Evolutionary conservation across 805 yeast species (phyloP), one percentile per base, ranked within the genome.

Genomic region (Pichia exigua): DNA sequence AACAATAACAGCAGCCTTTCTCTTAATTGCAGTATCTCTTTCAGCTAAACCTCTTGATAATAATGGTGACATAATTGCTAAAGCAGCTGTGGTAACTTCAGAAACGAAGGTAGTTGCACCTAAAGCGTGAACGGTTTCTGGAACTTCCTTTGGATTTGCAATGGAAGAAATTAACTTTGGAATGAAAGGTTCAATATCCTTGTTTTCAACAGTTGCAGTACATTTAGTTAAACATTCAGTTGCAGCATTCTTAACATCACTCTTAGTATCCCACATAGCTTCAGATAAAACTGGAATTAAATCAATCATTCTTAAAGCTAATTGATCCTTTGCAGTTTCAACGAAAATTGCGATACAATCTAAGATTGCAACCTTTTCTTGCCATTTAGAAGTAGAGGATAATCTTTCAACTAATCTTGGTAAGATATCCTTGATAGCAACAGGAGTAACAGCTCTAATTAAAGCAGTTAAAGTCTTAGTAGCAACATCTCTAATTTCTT

Each of bases 201-300:
- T 94, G 94, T 94, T 94, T 74, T 92, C 95, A 64, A 94, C 92
- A 69, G 98, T 90, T 75, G 91, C 94, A 66, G 99, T 94, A 64
- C 96, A 84, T 77, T 89, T 88, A 74, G 91, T 81, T 82, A 94
- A 90, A 74, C 98, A 89, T 67, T 83, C 84, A 65, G 94, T 87
- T 60, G 99, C 98, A 72, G 95, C 96, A 64, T 79, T 81, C 85
- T 94, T 94, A 71, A 94, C 99, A 70, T 94, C 98, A 76, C 81
- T 79, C 85, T 94, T 94, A 76, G 99, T 94, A 77, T 94, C 99
- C 99, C 99, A 94, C 98, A 94, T 94, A 67, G 97, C 89, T 81
- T 94, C 99, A 65, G 99, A 94, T 67, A 94, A 79, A 62, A 85
- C 94, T 74, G 99, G 99, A 68, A 94, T 92, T 73, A 94, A 83